Evolutionary conservation across 2,329 filamentous ascomycete genomes (phyloP).

Genomic region (Fusarium robinianum): DNA sequence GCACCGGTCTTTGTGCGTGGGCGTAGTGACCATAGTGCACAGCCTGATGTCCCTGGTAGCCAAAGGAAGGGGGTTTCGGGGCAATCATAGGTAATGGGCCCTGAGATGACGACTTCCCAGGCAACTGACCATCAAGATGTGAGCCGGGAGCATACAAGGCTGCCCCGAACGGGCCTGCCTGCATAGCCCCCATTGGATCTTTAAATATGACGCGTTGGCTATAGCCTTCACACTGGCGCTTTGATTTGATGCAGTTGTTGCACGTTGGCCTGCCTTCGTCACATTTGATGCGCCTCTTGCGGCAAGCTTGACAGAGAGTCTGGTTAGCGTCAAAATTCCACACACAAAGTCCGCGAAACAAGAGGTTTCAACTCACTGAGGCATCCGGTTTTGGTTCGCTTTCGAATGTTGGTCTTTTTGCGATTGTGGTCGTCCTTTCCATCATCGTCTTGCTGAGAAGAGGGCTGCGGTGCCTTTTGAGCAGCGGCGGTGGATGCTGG

Average conservation of each 20-base stretch:
- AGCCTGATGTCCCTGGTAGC: conserved; percentile 30
- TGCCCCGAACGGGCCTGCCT: conserved; percentile 50
- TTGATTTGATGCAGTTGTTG: conserved; percentile 85
- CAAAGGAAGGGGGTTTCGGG: conserved; percentile 53
- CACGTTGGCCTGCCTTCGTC: conserved; percentile 86
- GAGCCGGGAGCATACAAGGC: conserved; percentile 49
- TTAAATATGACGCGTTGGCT: conserved; percentile 82
- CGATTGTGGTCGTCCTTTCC: conserved; percentile 48
- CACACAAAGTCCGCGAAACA: background rate
- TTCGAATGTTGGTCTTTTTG: conserved; percentile 58
- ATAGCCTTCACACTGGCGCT: conserved; percentile 82
- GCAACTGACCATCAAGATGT: conserved; percentile 37
- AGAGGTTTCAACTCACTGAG: conserved; percentile 64
- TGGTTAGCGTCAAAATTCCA: conserved; percentile 25
- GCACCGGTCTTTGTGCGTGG: conserved; percentile 20
- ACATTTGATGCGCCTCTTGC: conserved; percentile 94
- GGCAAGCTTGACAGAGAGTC: conserved; percentile 67
- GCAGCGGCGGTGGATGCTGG: conserved; percentile 13
- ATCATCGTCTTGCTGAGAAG: conserved; percentile 42
- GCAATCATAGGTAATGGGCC: conserved; percentile 50
- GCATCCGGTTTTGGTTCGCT: conserved; percentile 90
- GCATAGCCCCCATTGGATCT: conserved; percentile 57
- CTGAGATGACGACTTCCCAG: conserved; percentile 46
- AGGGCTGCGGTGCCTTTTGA: conserved; percentile 37
- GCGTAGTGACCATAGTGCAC: conserved; percentile 23